A percentile compares a stretch with the other conserved stretches of the same genome.
phyloP scores from a whole-genome alignment of 371 early-diverging fungal genomes.

The Lichtheimia ornata region DNA sequence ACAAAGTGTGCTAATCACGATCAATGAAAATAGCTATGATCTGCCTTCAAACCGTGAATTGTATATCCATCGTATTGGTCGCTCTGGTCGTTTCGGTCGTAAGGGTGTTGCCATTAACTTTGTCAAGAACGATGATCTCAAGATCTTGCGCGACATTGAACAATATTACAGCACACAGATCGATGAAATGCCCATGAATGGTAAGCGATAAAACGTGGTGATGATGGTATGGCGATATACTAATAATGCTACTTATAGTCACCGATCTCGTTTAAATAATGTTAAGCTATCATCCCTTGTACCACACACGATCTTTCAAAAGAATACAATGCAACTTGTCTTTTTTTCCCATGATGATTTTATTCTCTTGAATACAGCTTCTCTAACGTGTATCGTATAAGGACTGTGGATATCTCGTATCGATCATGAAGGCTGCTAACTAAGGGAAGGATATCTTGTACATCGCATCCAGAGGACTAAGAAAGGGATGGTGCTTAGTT shows the following conservation, averaged over 20 bases:
- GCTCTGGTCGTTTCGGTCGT: conserved; percentile 97
- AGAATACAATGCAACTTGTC: neutral
- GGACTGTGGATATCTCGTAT: neutral
- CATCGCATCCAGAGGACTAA: neutral
- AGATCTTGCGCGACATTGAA: conserved; percentile 89
- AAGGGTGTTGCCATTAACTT: conserved; percentile 99
- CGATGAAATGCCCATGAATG: conserved; percentile 94
- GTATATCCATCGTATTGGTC: conserved; percentile 96
- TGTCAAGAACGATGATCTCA: conserved; percentile 88
- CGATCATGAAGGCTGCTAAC: conserved; percentile 1
- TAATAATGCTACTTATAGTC: neutral
- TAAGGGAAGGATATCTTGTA: conserved; percentile 3
- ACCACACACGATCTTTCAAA: neutral
- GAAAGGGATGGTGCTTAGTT: neutral
- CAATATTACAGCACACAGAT: conserved; percentile 94
- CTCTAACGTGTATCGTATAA: neutral
- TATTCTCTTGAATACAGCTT: neutral
- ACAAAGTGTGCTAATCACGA: neutral
- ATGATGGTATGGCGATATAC: neutral
- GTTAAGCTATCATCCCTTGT: neutral
- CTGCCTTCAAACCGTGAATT: conserved; percentile 92
- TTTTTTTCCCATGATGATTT: neutral
- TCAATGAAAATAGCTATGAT: conserved; percentile 78
- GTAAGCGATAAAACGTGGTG: conserved; percentile 23
- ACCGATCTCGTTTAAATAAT: conserved; percentile 13